Conservation (phyloP, 768 basidiomycete species). For the Phlebiopsis flavidoalba region DNA sequence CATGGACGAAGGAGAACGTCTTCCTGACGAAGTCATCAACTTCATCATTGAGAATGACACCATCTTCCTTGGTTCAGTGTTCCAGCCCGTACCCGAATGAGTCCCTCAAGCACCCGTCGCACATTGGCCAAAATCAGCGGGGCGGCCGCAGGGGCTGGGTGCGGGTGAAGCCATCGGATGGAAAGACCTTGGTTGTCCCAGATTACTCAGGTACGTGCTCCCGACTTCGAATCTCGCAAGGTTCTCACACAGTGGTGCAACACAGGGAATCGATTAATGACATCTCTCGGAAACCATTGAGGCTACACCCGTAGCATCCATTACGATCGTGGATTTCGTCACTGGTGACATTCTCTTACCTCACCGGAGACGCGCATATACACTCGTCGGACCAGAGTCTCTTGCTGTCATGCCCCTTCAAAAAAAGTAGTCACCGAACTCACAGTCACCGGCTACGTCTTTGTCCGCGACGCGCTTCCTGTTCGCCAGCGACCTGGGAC, state of each 20-base stretch:
- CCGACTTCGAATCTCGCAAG: background rate
- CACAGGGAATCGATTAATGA: slow-evolving; percentile 58
- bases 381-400: slow-evolving; percentile 43
- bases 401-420: slow-evolving; percentile 51
- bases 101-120: slow-evolving; percentile 41
- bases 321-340: slow-evolving; percentile 51
- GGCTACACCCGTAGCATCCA: slow-evolving; percentile 47
- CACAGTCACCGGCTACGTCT: slow-evolving; percentile 44
- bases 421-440: slow-evolving; percentile 44
- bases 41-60: slow-evolving; percentile 49
- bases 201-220: slow-evolving; percentile 48
- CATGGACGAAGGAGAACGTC: slow-evolving; percentile 31
- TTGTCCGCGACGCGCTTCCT: slow-evolving; percentile 51
- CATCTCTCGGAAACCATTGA: slow-evolving; percentile 60
- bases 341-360: slow-evolving; percentile 43
- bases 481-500: slow-evolving; percentile 37
- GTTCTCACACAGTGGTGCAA: background rate
- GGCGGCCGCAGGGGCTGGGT: slow-evolving; percentile 61
- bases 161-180: slow-evolving; percentile 42
- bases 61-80: slow-evolving; percentile 50
- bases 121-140: slow-evolving; percentile 59
- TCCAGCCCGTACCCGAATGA: slow-evolving; percentile 37
- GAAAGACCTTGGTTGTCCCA: slow-evolving; percentile 50
- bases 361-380: slow-evolving; percentile 31
- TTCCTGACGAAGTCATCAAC: slow-evolving; percentile 44